Conservation (phyloP, 768 basidiomycete species). For the Panaeolus papilionaceus region DNA sequence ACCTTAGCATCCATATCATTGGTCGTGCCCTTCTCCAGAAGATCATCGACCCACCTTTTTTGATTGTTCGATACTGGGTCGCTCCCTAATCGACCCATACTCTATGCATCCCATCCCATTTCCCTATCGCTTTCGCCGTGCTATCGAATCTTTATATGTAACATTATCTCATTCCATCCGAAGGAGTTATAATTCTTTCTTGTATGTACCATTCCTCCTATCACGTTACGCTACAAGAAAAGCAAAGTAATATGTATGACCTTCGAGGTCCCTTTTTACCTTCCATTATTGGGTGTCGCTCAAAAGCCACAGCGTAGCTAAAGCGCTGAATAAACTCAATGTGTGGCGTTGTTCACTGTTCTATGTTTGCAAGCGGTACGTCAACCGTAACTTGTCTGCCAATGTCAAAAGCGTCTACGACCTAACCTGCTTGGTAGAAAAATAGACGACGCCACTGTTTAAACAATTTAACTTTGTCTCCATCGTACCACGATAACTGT, state of each 20-base stretch:
- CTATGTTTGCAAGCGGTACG: neutral
- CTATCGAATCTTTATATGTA: constrained; percentile 5
- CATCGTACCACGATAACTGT: neutral
- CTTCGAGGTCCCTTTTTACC: neutral
- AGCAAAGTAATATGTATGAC: constrained; percentile 6
- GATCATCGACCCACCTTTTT: neutral
- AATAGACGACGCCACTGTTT: neutral
- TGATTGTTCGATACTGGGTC: neutral
- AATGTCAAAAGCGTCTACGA: neutral
- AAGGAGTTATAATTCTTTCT: constrained; percentile 10
- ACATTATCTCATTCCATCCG: constrained; percentile 7
- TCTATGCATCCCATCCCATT: neutral
- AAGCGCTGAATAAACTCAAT: neutral
- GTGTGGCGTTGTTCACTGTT: neutral
- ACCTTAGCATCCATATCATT: neutral
- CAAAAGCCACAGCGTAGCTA: neutral
- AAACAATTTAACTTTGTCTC: constrained; percentile 3
- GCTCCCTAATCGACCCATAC: neutral
- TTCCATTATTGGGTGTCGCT: neutral
- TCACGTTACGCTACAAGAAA: neutral
- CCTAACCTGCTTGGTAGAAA: constrained; percentile 4
- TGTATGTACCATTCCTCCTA: constrained; percentile 2
- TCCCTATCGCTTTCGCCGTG: constrained; percentile 1
- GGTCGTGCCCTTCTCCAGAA: neutral
- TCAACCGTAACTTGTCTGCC: neutral